phyloP scores from a whole-genome alignment of 164 flowering plant species.

The Protea cynaroides region DNA sequence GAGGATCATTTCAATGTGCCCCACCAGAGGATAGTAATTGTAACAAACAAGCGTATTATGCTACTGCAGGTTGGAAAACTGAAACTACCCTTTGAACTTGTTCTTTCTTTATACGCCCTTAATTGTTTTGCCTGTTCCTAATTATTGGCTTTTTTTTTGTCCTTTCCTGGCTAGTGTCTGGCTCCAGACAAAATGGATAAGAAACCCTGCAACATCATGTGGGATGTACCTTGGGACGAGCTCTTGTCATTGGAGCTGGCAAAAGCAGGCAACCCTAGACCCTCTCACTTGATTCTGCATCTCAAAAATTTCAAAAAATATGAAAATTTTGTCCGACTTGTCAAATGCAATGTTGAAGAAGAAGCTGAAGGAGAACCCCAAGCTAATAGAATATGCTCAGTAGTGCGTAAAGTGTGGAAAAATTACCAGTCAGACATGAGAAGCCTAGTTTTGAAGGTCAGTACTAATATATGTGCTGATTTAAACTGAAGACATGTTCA shows the following conservation, averaged over 20 bases:
- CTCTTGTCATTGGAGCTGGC: constrained; percentile 85
- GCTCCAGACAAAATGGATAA: constrained; percentile 74
- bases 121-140: background rate
- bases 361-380: constrained; percentile 47
- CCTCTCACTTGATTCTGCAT: constrained; percentile 89
- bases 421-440: constrained; percentile 54
- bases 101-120: background rate
- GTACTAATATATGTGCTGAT: constrained; percentile 5
- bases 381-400: constrained; percentile 68
- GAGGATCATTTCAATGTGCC: constrained; percentile 78
- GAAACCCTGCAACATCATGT: constrained; percentile 86
- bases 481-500: background rate
- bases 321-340: constrained; percentile 65
- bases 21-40: constrained; percentile 59
- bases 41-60: constrained; percentile 83
- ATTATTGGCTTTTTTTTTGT: background rate
- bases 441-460: constrained; percentile 56
- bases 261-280: constrained; percentile 62
- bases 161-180: constrained; percentile 38
- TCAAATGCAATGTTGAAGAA: constrained; percentile 67
- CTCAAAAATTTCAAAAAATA: constrained; percentile 70
- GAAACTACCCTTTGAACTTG: background rate
- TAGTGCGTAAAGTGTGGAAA: constrained; percentile 73
- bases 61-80: constrained; percentile 67
- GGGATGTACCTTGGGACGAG: constrained; percentile 98